These are phyloP conservation scores for Xerocomellus intermedius DNA, from an alignment of 768 basidiomycete genomes.

Conservation along the genomic window DNA sequence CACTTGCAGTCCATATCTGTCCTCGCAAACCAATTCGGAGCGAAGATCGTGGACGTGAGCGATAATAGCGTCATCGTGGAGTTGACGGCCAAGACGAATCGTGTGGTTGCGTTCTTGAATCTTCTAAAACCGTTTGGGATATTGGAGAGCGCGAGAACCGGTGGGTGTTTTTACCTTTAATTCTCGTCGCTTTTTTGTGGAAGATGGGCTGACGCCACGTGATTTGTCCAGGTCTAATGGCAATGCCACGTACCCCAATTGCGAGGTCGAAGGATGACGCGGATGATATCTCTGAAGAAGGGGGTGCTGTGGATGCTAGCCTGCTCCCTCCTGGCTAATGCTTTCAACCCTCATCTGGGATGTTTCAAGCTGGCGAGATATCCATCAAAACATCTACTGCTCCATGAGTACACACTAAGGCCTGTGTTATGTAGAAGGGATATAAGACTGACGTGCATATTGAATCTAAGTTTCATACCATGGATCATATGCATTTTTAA, in stretches of 20 bases:
- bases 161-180: slow-evolving; percentile 42
- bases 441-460: background rate
- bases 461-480: background rate
- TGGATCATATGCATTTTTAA: too few species aligned
- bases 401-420: background rate
- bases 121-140: slow-evolving; percentile 94
- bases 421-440: background rate
- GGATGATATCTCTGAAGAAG: slow-evolving; percentile 50
- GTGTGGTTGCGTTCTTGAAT: slow-evolving; percentile 91
- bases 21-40: slow-evolving; percentile 86
- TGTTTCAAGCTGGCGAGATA: background rate
- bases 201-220: background rate
- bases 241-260: slow-evolving; percentile 96
- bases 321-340: slow-evolving; percentile 89
- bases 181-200: background rate
- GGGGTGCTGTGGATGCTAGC: slow-evolving; percentile 77
- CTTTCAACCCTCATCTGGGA: too few species aligned
- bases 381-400: background rate
- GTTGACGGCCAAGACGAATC: slow-evolving; percentile 85
- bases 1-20: slow-evolving; percentile 85
- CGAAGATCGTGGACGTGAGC: slow-evolving; percentile 90
- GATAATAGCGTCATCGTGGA: slow-evolving; percentile 95
- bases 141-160: slow-evolving; percentile 91
- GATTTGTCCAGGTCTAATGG: slow-evolving; percentile 76
- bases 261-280: slow-evolving; percentile 55